These are phyloP conservation scores for Solanum piurae DNA, from an alignment of 257 asterid species.

Conservation along the genomic window DNA sequence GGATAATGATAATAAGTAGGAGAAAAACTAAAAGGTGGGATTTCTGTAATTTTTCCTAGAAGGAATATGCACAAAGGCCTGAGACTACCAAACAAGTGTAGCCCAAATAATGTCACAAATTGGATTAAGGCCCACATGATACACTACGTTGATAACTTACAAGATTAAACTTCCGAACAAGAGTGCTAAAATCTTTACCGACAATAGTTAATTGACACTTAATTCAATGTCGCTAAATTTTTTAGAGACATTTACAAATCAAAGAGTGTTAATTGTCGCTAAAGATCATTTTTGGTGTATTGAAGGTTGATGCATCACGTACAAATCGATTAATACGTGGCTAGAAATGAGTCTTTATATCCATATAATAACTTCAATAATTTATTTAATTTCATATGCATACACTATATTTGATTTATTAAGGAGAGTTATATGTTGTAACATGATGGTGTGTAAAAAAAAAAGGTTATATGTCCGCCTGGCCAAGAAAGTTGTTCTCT, in stretches of 20 bases:
- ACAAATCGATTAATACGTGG: no score
- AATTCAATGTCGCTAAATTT: background rate
- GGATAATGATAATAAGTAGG: no score
- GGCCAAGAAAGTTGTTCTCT: background rate
- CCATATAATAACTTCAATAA: background rate
- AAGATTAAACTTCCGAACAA: background rate
- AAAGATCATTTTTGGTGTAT: no score
- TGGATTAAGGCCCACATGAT: background rate
- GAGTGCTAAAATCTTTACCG: background rate
- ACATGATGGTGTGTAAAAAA: background rate
- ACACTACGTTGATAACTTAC: background rate
- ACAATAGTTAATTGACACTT: background rate
- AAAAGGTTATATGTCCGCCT: background rate
- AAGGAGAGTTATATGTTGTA: background rate
- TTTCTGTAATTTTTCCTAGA: no score
- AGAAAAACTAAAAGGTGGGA: no score
- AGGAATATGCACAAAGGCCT: background rate
- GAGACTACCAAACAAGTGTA: background rate
- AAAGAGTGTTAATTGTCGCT: background rate
- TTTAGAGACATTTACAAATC: background rate
- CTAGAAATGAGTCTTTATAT: background rate
- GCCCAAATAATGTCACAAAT: background rate
- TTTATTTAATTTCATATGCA: background rate
- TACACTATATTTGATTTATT: no score
- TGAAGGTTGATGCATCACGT: background rate